Evolutionary conservation across 805 yeast species (phyloP), one percentile per base, ranked within the genome.

Genomic region (Zygosaccharomyces pseudorouxii): DNA sequence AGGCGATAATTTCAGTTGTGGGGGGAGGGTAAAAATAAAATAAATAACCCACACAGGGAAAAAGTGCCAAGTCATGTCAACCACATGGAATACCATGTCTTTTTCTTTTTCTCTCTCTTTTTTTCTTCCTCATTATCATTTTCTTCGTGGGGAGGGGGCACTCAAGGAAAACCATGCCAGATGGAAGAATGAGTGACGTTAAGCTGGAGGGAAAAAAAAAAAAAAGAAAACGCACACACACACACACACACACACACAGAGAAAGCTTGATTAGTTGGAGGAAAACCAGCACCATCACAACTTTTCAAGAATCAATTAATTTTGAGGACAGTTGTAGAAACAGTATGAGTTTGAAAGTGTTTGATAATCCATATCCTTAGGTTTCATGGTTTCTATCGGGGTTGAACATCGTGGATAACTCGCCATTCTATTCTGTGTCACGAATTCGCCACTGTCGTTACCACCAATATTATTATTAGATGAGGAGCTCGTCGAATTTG

Each of bases 291-390:
- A 29, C 27, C 37, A 29, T 41, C 36, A 18, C 44, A 28, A 41
- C 36, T 41, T 29, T 11, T 29, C 16, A 41, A 41, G 9, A 41
- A 27, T 18, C 12, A 22, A 12, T 41, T 29, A 31, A 12, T 41
- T 28, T 11, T 41, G 37, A 14, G 59, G 40, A 2, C 59, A 54
- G 4, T 50, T 51, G 42, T 58, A 56, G 45, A 62, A 63, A 47
- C 67, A 60, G 41, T 59, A 62, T 4, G 65, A 56, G 38, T 57
- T 55, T 25, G 60, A 39, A 38, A 63, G 54, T 10, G 59, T 55
- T 38, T 63, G 58, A 45, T 63, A 62, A 47, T 60, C 60, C 47
- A 51, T 48, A 45, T 56, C 53, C 33, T 52, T 54, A 25, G 48
- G 16, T 44, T 28, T 46, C 20, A n/a, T 18, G 20, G 20, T 33